Evolutionary conservation across 495 filamentous ascomycete genomes (phyloP), one percentile per base, ranked within the genome.

Genomic region (Xylaria palmicola): DNA sequence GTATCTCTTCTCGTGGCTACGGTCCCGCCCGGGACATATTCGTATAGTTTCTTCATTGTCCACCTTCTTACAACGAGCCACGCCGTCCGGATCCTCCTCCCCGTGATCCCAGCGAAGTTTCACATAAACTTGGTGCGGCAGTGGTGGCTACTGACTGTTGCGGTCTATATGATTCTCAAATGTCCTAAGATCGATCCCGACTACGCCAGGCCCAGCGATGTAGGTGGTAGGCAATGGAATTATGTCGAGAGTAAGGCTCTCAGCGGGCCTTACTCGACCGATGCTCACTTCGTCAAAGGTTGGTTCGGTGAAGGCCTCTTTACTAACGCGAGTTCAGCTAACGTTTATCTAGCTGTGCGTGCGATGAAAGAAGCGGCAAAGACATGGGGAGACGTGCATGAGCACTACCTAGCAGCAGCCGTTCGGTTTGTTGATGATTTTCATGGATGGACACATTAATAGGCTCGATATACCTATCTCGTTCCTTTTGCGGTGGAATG

Each of bases 81-180:
- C 70, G 94, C 94, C 0, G 85, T 96, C 6, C 84, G 94, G 1
- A 88, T 94, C 26, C 70, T 98, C 8, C 79, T 98, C 1, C 94
- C 94, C 4, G 69, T 90, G 6, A 80, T 96, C 13, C 93, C 92
- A 0, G 70, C 79, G 4, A 84, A 84, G 65, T 90, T 84, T 60
- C 92, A 94, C 62, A 68, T 91, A 37, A 77, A 77, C 17, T 75
- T 98, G 17, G 82, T 96, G 7, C 81, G 86, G 17, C 88, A 93
- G 68, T 96, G 95, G 90, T 97, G 91, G 92, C 74, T 98, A 4
- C 80, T 95, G 40, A 86, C 88, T 0, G 68, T 97, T 29, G 79
- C 87, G 0, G 83, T 92, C 2, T 98, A 95, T 62, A 85, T 94
- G 29, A 76, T 85, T 0, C 88, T 90, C 70, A 66, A 90, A 15